Base-by-base conservation (phyloP, 441 rosid species). In the Biscutella laevigata region DNA sequence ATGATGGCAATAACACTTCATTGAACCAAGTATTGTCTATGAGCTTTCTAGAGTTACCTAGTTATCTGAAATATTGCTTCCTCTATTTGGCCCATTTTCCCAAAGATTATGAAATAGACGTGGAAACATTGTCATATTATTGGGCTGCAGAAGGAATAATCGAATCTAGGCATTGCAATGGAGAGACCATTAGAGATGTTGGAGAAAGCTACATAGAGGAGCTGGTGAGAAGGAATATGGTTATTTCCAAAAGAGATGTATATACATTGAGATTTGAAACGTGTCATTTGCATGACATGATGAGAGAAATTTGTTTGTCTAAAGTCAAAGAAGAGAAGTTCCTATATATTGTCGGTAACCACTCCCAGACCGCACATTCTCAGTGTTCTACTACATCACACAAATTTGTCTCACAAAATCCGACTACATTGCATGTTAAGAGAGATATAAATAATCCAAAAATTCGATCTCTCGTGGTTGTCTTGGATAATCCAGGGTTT, bases 51-150 rank as follows among this genome's bases (percentile, higher is more conserved):
- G 73, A 56, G 36, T 6, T 74, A 29, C 72, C 71, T 2, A 15
- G 26, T 2, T 25, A 63, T 39, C 26, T 73, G 33, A 69, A 50
- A 34, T 58, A 64, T 0, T 66, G 71, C 32, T 74, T 67, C 43
- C 65, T 70, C 48, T 63, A 70, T 32, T 29, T 74, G 1, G 53
- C 65, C 0, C 65, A 66, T 6, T 70, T 63, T 12, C 75, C 66
- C 3, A 63, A 69, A 29, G 61, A 66, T 33, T 17, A 14, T 25
- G 15, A 19, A 16, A 59, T 66, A 10, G 2, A 17, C 7, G 39
- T 50, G 3, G 21, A 5, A 0, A 29, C 12, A 0, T 10, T 72
- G 13, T 50, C 40, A 9, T 27, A 51, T 14, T 25, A 19, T 1
- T 68, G 70, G 77, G 52, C 53, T 4, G 68, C 65, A 2, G 76